Evolutionary conservation across 2,329 filamentous ascomycete species (phyloP), one percentile per base, ranked within the genome.

Genomic region (Trichoderma koningiopsis): DNA sequence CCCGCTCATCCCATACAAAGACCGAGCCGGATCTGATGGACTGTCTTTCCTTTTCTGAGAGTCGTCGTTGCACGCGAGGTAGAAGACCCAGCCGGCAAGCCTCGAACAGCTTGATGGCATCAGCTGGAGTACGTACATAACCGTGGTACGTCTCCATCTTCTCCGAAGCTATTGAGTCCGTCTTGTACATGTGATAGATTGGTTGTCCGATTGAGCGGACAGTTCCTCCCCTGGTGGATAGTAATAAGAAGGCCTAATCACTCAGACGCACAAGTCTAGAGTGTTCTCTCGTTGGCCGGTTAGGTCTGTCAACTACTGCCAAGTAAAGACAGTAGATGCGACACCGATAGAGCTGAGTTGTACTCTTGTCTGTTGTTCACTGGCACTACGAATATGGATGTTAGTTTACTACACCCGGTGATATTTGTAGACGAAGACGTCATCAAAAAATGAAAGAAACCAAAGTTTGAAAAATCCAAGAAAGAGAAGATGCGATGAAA

Each of bases 1-100:
- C 96, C 75, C 95, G 87, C 84, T 99, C 96, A 80, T 99, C 96
- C 96, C 96, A 99, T n/a, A 99, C 96, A 76, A 98, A 99, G 4
- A 99, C 95, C 0, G 96, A 99, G 55, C 96, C 96, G 0, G 95
- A 97, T 77, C 93, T 91, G 79, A 99, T 99, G 4, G 93, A 93
- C 78, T 97, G 94, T 71, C 96, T 89, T 82, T 99, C 96, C 82
- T 98, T 98, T 81, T 99, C 96, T 3, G 96, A 98, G 70, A 97
- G 83, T 75, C 96, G 88, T 74, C 96, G 88, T 83, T 98, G 96
- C 6, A 99, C 96, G 73, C 96, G 89, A 35, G 96, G 96, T 59
- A 98, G 84, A 60, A 97, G 84, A 67, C 96, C 96, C 57, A 97
- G 85, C 72, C 95, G 88, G 81, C 95, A 99, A 71, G 96, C 96